Conservation (phyloP, 495 filamentous ascomycete species). For the Podospora anserina region DNA sequence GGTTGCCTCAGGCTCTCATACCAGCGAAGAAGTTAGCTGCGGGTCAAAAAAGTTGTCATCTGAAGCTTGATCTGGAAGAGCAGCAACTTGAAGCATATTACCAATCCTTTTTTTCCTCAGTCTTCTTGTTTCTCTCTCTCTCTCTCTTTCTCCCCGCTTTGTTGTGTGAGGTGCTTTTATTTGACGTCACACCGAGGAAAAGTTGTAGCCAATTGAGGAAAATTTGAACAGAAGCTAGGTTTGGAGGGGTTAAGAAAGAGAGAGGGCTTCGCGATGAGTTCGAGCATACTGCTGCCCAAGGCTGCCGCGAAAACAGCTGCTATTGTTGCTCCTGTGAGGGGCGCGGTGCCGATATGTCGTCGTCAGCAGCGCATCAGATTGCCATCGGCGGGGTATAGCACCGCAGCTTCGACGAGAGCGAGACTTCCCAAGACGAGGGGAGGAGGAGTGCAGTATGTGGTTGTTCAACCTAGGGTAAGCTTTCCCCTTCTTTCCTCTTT, state of each 20-base stretch:
- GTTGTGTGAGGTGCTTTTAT: too few species aligned
- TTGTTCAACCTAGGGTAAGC: conserved; percentile 22
- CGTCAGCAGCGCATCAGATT: background rate
- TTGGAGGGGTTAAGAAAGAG: background rate
- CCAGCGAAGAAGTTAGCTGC: background rate
- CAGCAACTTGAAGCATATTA: background rate
- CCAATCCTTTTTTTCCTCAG: background rate
- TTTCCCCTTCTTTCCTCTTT: background rate
- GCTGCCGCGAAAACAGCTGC: background rate
- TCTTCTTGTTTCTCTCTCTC: background rate
- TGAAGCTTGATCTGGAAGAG: background rate
- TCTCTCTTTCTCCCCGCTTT: background rate
- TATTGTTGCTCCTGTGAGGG: background rate
- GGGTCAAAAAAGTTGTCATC: background rate
- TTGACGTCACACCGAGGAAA: background rate
- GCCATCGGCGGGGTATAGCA: background rate
- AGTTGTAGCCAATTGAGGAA: too few species aligned
- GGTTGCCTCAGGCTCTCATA: conserved; percentile 29
- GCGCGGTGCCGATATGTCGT: background rate
- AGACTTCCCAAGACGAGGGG: background rate
- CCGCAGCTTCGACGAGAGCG: background rate
- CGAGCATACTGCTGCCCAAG: background rate
- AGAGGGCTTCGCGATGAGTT: background rate
- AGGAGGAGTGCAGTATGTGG: background rate
- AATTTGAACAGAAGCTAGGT: too few species aligned